Percentiles rank a stretch among this genome's conserved stretches.
Conservation (phyloP, 768 basidiomycete genomes). For the Mrakia blollopis region DNA sequence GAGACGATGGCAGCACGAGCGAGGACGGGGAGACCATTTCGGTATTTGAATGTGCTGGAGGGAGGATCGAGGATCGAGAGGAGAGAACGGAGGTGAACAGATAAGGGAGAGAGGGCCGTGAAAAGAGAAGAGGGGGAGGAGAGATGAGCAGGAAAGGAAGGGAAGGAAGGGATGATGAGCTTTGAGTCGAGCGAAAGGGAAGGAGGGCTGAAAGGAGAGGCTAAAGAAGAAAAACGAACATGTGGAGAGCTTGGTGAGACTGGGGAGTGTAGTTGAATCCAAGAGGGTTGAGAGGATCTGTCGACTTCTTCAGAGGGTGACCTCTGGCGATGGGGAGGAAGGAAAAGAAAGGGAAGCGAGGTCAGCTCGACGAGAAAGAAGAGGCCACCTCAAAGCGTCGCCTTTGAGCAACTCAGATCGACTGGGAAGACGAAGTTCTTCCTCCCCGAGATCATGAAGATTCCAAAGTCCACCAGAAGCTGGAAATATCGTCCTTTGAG, state of each 20-base stretch:
- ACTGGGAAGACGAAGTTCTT: too few relatives aligned
- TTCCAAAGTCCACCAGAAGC: too few relatives aligned
- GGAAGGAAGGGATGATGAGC: background rate
- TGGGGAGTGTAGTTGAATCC: background rate
- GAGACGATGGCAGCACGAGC: constrained; percentile 72
- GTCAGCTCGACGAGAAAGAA: background rate
- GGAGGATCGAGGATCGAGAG: constrained; percentile 57
- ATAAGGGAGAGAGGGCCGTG: background rate
- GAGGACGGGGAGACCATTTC: constrained; percentile 81
- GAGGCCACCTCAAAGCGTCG: too few relatives aligned
- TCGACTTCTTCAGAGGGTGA: constrained; percentile 9
- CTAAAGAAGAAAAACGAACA: constrained; percentile 11
- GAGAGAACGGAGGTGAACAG: too few relatives aligned
- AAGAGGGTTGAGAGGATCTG: background rate
- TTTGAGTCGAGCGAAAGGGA: background rate
- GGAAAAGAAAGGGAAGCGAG: background rate
- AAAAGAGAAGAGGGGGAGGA: background rate
- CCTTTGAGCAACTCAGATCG: too few relatives aligned
- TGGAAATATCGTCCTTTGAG: background rate
- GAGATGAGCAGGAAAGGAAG: background rate
- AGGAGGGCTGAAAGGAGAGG: background rate
- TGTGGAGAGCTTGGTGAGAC: constrained; percentile 10
- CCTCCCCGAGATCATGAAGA: too few relatives aligned
- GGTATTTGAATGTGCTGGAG: constrained; percentile 74
- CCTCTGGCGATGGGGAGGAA: background rate